Percentiles rank a stretch among this genome's conserved stretches.
Evolutionary conservation across 2,329 filamentous ascomycete genomes (phyloP).

Genomic region (Neopestalotiopsis sp.): DNA sequence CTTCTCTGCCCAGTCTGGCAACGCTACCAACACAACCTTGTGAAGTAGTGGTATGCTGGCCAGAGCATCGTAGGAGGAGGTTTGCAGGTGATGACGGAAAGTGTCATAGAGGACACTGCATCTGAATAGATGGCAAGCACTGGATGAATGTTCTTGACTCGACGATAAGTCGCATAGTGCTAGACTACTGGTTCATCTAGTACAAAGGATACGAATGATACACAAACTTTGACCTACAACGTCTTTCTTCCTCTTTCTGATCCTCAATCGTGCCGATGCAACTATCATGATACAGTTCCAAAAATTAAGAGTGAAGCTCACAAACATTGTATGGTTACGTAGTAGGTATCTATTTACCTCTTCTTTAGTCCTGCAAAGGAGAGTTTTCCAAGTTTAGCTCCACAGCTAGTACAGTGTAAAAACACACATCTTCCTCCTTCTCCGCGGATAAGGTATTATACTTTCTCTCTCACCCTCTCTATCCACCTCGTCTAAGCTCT

Average conservation of each 20-base stretch:
- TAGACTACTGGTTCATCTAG: too few relatives aligned
- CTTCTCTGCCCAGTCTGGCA: neutral
- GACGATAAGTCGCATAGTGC: too few relatives aligned
- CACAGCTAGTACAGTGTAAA: neutral
- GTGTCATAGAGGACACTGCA: too few relatives aligned
- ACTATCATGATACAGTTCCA: neutral
- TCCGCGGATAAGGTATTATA: neutral
- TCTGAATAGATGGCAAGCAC: too few relatives aligned
- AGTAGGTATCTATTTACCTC: neutral
- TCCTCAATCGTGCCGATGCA: too few relatives aligned
- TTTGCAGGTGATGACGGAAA: too few relatives aligned
- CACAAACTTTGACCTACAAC: too few relatives aligned
- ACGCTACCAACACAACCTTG: neutral
- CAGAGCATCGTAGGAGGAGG: neutral
- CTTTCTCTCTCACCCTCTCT: neutral
- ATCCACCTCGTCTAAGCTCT: neutral
- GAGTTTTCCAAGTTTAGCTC: neutral
- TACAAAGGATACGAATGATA: too few relatives aligned
- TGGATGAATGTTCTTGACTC: too few relatives aligned
- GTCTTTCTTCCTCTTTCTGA: too few relatives aligned
- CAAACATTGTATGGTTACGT: neutral
- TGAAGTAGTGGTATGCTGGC: neutral
- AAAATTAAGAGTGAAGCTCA: neutral
- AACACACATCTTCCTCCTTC: neutral
- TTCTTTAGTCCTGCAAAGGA: neutral